Percentiles rank a stretch among this genome's conserved stretches.
These are phyloP conservation scores for Annulohypoxylon bovei DNA, from an alignment of 495 filamentous ascomycete genomes.

Conservation along the genomic window DNA sequence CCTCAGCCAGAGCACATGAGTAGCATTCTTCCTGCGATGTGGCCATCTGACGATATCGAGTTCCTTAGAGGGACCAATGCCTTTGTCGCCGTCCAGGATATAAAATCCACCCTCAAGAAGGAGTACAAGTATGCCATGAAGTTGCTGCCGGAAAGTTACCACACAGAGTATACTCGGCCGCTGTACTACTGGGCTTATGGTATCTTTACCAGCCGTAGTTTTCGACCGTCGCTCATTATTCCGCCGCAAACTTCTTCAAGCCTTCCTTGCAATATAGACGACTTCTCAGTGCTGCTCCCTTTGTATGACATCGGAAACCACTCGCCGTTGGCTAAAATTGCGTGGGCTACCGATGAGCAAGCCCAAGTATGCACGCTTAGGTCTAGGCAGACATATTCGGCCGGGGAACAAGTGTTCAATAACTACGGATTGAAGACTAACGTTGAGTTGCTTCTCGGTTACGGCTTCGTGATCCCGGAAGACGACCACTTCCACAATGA, in stretches of 20 bases:
- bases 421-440: conserved; percentile 66
- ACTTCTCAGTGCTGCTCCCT: conserved; percentile 64
- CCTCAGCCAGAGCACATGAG: conserved; percentile 58
- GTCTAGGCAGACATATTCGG: conserved; percentile 34
- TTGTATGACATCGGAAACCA: conserved; percentile 65
- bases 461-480: conserved; percentile 61
- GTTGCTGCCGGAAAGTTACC: conserved; percentile 47
- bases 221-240: conserved; percentile 58
- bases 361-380: conserved; percentile 33
- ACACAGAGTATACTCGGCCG: conserved; percentile 51
- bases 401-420: conserved; percentile 58
- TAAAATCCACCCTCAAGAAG: conserved; percentile 50
- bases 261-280: conserved; percentile 48
- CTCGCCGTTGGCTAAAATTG: conserved; percentile 52
- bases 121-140: conserved; percentile 58
- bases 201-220: conserved; percentile 65
- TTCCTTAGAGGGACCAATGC: conserved; percentile 63
- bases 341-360: conserved; percentile 50
- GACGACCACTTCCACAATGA: conserved; percentile 56
- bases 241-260: conserved; percentile 36
- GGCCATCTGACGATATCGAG: conserved; percentile 56
- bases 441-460: conserved; percentile 62
- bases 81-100: conserved; percentile 55
- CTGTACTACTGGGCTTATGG: conserved; percentile 66
- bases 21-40: conserved; percentile 53